Conservation (phyloP, 1,284 basidiomycete species). For the Trichosporon faecale region DNA sequence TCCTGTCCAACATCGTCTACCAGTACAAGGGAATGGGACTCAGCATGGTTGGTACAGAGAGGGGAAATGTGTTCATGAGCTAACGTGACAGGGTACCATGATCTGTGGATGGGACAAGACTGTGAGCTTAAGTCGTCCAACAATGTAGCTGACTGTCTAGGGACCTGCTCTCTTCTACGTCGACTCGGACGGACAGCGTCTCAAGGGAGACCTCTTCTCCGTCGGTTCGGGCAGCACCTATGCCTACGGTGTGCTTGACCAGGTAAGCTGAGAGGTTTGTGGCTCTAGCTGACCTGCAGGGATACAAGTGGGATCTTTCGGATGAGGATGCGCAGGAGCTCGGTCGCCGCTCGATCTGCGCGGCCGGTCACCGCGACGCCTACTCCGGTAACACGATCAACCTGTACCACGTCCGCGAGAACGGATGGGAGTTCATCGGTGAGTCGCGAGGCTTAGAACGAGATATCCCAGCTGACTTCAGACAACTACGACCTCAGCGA, state of each 20-base stretch:
- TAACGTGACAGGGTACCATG: conserved; percentile 79
- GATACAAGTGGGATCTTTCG: conserved; percentile 88
- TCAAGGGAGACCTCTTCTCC: conserved; percentile 96
- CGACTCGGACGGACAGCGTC: conserved; percentile 91
- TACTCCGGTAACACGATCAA: conserved; percentile 98
- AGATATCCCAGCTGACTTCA: conserved; percentile 14
- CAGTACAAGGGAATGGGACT: conserved; percentile 99
- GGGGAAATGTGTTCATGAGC: neutral
- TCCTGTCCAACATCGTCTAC: conserved; percentile 95
- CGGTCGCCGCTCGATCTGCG: conserved; percentile 90
- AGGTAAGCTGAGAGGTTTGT: conserved; percentile 51
- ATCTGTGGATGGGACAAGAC: conserved; percentile 99
- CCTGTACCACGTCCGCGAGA: conserved; percentile 89
- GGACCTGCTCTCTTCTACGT: conserved; percentile 98
- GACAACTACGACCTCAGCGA: conserved; percentile 53
- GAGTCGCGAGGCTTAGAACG: conserved; percentile 29
- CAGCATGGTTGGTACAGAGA: conserved; percentile 71
- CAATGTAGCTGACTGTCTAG: conserved; percentile 48
- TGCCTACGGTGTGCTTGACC: conserved; percentile 97
- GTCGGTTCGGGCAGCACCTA: conserved; percentile 98
- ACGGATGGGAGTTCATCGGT: conserved; percentile 93
- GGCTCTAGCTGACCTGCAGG: conserved; percentile 48
- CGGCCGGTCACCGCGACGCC: conserved; percentile 94
- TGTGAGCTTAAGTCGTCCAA: conserved; percentile 54
- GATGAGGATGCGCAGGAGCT: conserved; percentile 95